Evolutionary conservation across 202 grass and related monocot genomes (phyloP).

Genomic region (Musa balbisiana): DNA sequence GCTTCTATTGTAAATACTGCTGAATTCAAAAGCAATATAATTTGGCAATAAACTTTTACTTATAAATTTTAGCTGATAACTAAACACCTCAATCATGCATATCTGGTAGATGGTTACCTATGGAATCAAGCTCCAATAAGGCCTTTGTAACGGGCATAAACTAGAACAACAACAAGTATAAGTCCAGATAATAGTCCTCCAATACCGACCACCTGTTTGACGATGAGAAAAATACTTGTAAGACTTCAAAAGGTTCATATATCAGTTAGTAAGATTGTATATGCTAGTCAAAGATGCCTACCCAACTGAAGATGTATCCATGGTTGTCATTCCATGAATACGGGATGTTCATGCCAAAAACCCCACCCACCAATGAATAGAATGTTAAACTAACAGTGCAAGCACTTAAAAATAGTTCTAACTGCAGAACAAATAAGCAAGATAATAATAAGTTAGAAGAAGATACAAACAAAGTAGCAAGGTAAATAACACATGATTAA

Average conservation of each 20-base stretch:
- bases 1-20: no score
- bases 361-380: conserved; percentile 79
- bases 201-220: conserved; percentile 49
- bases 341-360: conserved; percentile 98
- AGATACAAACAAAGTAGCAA: neutral
- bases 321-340: conserved; percentile 80
- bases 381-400: conserved; percentile 76
- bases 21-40: no score
- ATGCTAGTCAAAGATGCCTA: conserved; percentile 25
- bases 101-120: neutral
- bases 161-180: conserved; percentile 57
- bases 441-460: neutral
- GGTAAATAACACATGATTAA: neutral
- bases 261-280: neutral
- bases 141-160: conserved; percentile 80
- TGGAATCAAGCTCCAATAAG: conserved; percentile 66
- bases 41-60: neutral
- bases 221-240: conserved; percentile 16
- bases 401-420: conserved; percentile 93
- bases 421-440: conserved; percentile 29
- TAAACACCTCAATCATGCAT: neutral
- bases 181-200: conserved; percentile 47
- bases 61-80: neutral
- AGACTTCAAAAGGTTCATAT: neutral
- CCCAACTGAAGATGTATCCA: conserved; percentile 71